Base-by-base conservation (phyloP, 106 monocot species). In the Agapanthus africanus region DNA sequence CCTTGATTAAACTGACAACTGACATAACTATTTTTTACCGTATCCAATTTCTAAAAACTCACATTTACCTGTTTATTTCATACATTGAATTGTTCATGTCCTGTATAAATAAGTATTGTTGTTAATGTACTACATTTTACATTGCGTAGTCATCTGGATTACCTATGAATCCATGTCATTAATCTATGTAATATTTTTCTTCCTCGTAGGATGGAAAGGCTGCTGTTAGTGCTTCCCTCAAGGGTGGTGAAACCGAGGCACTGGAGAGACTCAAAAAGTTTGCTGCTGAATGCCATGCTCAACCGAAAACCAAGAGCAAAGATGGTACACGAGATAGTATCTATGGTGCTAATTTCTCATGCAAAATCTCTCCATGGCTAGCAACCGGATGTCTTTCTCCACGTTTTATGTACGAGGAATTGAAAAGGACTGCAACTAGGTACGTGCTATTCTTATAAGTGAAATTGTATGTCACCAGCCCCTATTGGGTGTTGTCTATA, bases 321-420 rank as follows among this genome's bases (percentile, higher is more conserved):
- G 75, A 82, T 65, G 59, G 49, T 32, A 72, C 71, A 37, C 65
- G 68, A 32, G 91, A 88, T 49, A 89, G 91, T 62, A 86, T 97
- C 21, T 89, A 88, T 84, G 95, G 95, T 79, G 91, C 95, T 31
- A 97, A 91, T 80, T 97, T 91, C 82, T 97, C 95, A 0, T 97
- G 95, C 80, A 97, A 91, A 82, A 97, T 97, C 39, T 97, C 95
- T 31, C 91, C 95, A 33, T 97, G 95, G 95, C 65, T 91, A 60
- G 86, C 91, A 31, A 86, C 72, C 70, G 95, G 95, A 63, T 89
- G 95, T 61, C 86, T 97, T 70, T 97, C 91, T 66, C 95, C 95
- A 39, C 83, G 95, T 54, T 95, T 84, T 74, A 84, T 95, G 91
- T 91, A 81, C 74, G 86, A 91, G 49, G 91, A 91, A 46, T 63